Base-by-base conservation (phyloP, 2,329 filamentous ascomycete genomes). In the Penicillium concentricum region DNA sequence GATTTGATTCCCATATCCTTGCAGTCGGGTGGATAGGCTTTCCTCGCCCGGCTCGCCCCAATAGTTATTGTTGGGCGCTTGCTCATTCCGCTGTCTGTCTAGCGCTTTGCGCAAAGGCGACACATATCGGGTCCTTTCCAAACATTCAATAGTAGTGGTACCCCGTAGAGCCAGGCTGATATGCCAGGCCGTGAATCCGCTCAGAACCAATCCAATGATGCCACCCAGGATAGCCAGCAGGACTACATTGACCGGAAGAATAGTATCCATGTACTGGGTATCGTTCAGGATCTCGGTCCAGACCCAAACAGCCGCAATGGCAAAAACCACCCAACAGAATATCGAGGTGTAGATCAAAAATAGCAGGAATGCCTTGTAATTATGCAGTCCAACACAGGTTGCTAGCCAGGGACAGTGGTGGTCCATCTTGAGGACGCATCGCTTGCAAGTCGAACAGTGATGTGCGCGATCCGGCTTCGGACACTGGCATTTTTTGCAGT, bases 371-470 rank as follows among this genome's bases (percentile, higher is more conserved):
- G 92, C 84, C 77, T 99, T 99, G 81, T 97, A 95, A 76, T 99
- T 99, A 70, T 86, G 86, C 62, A 99, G 80, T 20, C 94, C 94
- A 58, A 99, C 90, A 74, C 94, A 99, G 4, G 91, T 96, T 28
- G 94, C 93, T 48, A 99, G 83, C 94, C 94, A 99, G 16, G 94
- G 94, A 73, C 94, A 99, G 78, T 99, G 94, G 74, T 99, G 94
- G 72, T 99, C 94, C 94, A 99, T 99, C 81, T 99, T 99, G 74
- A 99, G 82, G 26, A 99, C 92, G 74, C 94, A 99, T 69, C 89
- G 88, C 65, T 88, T 86, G 77, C 94, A 99, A 4, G 92, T 95
- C 12, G 91, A 96, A 82, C 94, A 99, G 79, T 99, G 94, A 75
- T 99, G 94, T 32, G 93, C 87, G 59, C 94, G 90, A 77, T 99